A percentile compares a stretch with the other conserved stretches of the same genome.
Conservation (phyloP, 2,329 filamentous ascomycete species). For the Leptographium lundbergii region DNA sequence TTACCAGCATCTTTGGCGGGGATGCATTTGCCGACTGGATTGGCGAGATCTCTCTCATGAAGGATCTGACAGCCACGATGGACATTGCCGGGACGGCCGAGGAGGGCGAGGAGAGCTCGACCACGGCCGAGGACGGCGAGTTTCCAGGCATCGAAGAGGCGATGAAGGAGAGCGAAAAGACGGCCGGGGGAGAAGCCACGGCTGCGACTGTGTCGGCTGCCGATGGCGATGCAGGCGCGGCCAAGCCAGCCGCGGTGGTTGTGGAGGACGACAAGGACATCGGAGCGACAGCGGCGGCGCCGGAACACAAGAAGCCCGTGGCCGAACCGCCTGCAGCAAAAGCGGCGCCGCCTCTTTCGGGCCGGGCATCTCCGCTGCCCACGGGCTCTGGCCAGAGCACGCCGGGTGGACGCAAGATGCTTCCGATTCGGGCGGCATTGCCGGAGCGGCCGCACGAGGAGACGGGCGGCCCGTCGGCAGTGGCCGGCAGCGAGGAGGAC, state of each 20-base stretch:
- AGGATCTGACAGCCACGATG: constrained; percentile 95
- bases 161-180: constrained; percentile 40
- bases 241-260: constrained; percentile 23
- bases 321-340: background rate
- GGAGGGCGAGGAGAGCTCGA: constrained; percentile 34
- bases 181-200: constrained; percentile 25
- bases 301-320: background rate
- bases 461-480: constrained; percentile 46
- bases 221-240: constrained; percentile 9
- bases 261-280: constrained; percentile 25
- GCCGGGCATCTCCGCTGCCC: constrained; percentile 11
- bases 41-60: constrained; percentile 96
- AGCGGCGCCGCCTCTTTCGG: background rate
- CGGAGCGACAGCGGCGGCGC: background rate
- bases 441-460: constrained; percentile 77
- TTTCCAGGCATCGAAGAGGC: constrained; percentile 45
- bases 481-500: constrained; percentile 53
- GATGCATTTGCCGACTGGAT: constrained; percentile 95
- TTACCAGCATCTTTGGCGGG: constrained; percentile 94
- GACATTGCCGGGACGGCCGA: constrained; percentile 83
- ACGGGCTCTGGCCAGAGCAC: constrained; percentile 26
- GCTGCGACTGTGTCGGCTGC: constrained; percentile 19
- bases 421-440: constrained; percentile 73
- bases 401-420: constrained; percentile 27
- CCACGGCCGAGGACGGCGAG: constrained; percentile 34